Evolutionary conservation across 179 eudicot species (phyloP).

Genomic region (Actinidia polygama): DNA sequence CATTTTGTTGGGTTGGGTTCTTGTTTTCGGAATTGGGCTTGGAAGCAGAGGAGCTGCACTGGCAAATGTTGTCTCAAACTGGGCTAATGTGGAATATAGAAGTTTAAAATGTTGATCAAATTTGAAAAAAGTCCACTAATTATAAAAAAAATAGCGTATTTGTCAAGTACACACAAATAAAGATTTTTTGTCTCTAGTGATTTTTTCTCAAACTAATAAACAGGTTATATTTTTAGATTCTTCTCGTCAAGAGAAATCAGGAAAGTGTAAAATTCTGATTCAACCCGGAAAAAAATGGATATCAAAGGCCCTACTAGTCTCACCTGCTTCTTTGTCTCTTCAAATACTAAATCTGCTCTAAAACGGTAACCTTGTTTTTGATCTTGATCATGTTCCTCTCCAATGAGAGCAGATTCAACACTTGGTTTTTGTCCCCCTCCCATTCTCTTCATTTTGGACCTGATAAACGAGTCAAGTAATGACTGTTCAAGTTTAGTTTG

Average conservation of each 20-base stretch:
- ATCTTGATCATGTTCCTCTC: too few relatives aligned
- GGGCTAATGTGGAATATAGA: conserved; percentile 57
- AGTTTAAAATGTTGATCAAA: too few relatives aligned
- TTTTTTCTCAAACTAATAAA: neutral
- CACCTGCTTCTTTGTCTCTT: conserved; percentile 40
- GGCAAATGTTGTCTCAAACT: conserved; percentile 58
- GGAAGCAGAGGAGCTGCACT: conserved; percentile 69
- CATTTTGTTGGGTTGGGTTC: conserved; percentile 49
- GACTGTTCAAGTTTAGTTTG: too few relatives aligned
- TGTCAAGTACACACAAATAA: too few relatives aligned
- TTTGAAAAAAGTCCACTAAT: too few relatives aligned
- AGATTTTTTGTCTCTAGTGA: neutral
- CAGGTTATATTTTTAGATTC: neutral
- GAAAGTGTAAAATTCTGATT: too few relatives aligned
- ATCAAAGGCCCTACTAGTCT: conserved; percentile 40
- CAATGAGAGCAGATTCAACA: too few relatives aligned
- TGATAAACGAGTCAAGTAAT: too few relatives aligned
- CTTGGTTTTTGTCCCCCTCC: too few relatives aligned
- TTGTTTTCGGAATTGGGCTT: conserved; percentile 50
- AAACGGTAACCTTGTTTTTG: neutral
- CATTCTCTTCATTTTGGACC: too few relatives aligned
- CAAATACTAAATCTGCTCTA: conserved; percentile 7
- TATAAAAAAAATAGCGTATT: too few relatives aligned
- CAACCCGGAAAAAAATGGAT: conserved; percentile 43
- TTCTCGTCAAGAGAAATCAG: too few relatives aligned